Evolutionary conservation across 306 rosid genomes (phyloP), one percentile per base, ranked within the genome.

Genomic region (Ormosia semicastrata): DNA sequence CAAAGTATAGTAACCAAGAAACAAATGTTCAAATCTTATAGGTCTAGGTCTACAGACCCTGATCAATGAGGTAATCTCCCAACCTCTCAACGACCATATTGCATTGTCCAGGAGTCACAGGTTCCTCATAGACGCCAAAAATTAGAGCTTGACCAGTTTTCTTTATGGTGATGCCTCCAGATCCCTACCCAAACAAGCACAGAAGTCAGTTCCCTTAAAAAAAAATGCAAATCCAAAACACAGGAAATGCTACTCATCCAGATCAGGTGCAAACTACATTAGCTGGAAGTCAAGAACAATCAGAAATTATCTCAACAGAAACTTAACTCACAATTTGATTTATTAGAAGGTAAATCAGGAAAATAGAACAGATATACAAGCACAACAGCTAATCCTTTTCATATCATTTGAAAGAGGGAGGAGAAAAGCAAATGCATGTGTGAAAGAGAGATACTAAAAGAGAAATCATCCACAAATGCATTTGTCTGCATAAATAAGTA

Each of bases 41-140:
- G 84, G 39, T 37, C 43, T 5, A 1, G 68, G 82, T 90, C 90
- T 95, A 95, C 58, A 95, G 98, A 72, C 95, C 98, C 89, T 95
- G 99, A 56, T 95, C 99, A 54, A 85, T 2, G 47, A 95, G 98
- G 89, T 95, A 95, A 82, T 95, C 98, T 17, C 97, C 98, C 92
- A 94, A 73, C 97, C 97, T 93, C 92, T 92, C 97, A 72, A 94
- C 98, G 56, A 93, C 92, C 95, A 95, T 95, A 94, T 95, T 95
- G 97, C 98, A 94, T 33, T 94, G 98, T 73, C 97, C 97, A 84
- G 98, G 98, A 83, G 97, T 89, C 69, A 95, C 97, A 32, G 98
- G 98, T 71, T 95, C 98, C 75, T 95, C 97, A 44, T 95, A 95
- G 34, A 90, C 2, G 10, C 98, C 98, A 73, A 93, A 87, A 33